Percentiles rank a stretch among this genome's conserved stretches.
phyloP scores from a whole-genome alignment of 1,284 basidiomycete species.

The Athelia psychrophila region DNA sequence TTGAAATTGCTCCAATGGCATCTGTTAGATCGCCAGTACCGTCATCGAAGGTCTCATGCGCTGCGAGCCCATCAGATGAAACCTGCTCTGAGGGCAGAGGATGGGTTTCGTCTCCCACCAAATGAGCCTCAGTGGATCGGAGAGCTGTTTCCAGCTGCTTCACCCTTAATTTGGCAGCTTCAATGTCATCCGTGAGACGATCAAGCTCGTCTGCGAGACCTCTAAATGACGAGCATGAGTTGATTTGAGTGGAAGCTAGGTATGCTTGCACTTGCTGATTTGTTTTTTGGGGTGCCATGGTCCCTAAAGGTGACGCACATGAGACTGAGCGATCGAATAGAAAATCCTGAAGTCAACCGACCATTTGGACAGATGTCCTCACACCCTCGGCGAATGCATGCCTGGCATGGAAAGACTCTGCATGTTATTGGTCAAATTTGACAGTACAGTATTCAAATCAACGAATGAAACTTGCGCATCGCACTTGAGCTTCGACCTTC shows the following conservation, averaged over 20 bases:
- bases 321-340: background rate
- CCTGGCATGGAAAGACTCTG: conserved; percentile 51
- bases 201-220: conserved; percentile 46
- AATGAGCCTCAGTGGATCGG: conserved; percentile 24
- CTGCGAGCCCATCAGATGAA: conserved; percentile 3
- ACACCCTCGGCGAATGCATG: conserved; percentile 48
- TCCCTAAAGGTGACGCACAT: conserved; percentile 28
- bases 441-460: background rate
- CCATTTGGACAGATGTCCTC: conserved; percentile 51
- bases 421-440: background rate
- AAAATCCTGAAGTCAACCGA: conserved; percentile 9
- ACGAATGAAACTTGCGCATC: conserved; percentile 34
- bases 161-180: conserved; percentile 41
- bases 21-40: conserved; percentile 22
- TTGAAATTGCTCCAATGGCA: conserved; percentile 40
- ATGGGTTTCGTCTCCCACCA: conserved; percentile 15
- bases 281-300: conserved; percentile 49
- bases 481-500: conserved; percentile 54
- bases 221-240: conserved; percentile 20
- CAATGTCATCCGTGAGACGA: conserved; percentile 43
- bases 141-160: conserved; percentile 57
- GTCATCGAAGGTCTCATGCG: conserved; percentile 18
- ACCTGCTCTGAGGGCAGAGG: conserved; percentile 3
- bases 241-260: conserved; percentile 1
- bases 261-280: conserved; percentile 41